Percentiles rank a stretch among this genome's conserved stretches.
phyloP scores from a whole-genome alignment of 306 rosid species.

The Echinosophora koreensis region DNA sequence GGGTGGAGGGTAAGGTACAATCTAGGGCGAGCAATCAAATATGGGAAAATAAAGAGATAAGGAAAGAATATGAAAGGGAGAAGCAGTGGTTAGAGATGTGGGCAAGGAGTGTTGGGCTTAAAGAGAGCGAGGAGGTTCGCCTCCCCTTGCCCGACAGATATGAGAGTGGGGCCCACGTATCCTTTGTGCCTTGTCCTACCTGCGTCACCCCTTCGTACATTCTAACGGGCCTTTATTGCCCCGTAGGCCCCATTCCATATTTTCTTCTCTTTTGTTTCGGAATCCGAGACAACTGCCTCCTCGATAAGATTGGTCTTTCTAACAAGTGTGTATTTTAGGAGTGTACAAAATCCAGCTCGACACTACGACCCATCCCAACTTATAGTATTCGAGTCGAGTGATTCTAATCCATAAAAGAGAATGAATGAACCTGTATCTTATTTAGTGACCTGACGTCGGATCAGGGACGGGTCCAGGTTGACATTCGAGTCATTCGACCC shows the following conservation, averaged over 20 bases:
- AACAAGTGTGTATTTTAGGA: no score
- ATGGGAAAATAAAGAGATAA: neutral
- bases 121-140: conserved; percentile 53
- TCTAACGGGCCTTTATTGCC: conserved; percentile 38
- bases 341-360: no score
- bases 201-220: conserved; percentile 28
- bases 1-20: neutral
- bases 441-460: no score
- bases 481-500: no score
- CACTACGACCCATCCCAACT: no score
- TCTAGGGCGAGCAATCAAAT: neutral
- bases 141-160: conserved; percentile 56
- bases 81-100: conserved; percentile 26
- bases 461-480: no score
- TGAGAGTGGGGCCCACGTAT: conserved; percentile 51
- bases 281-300: neutral
- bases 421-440: no score
- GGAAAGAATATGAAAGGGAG: neutral
- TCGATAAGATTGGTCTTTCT: no score
- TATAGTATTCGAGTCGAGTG: no score
- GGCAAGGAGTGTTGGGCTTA: conserved; percentile 41
- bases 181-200: conserved; percentile 38
- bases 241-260: conserved; percentile 38
- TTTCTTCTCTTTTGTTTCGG: neutral
- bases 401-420: no score